Percentiles rank a stretch among this genome's conserved stretches.
phyloP scores from a whole-genome alignment of 164 flowering plant genomes.

The Annona cherimola region DNA sequence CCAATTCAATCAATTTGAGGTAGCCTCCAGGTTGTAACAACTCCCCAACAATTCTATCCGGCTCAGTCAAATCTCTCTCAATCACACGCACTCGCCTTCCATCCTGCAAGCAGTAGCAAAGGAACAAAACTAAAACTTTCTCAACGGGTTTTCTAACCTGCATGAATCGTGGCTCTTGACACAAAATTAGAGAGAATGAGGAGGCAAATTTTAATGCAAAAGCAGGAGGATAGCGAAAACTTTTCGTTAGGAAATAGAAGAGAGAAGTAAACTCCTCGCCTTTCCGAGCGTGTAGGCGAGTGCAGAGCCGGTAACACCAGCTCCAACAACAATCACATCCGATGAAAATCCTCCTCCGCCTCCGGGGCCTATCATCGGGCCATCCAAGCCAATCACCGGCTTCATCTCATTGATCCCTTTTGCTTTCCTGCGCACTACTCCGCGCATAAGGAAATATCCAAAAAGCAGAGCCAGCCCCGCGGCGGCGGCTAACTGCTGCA shows the following conservation, averaged over 20 bases:
- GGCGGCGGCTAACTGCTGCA: constrained; percentile 16
- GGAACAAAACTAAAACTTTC: background rate
- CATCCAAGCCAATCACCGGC: background rate
- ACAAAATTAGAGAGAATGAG: too few relatives aligned
- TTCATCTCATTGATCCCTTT: background rate
- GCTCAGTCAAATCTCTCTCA: constrained; percentile 89
- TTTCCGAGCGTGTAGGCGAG: constrained; percentile 85
- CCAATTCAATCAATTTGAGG: constrained; percentile 79
- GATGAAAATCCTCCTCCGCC: constrained; percentile 19
- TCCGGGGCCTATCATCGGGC: background rate
- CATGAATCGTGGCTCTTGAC: too few relatives aligned
- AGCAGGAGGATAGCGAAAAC: background rate
- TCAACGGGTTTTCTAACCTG: background rate
- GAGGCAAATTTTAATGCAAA: too few relatives aligned
- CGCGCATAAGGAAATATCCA: constrained; percentile 7
- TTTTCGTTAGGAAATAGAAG: background rate
- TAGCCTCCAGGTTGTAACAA: constrained; percentile 95
- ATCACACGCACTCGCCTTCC: constrained; percentile 82
- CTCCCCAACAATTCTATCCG: constrained; percentile 94
- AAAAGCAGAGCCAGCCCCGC: constrained; percentile 14
- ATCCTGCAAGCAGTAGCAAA: constrained; percentile 39
- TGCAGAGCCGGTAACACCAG: constrained; percentile 91
- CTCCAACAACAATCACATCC: constrained; percentile 82
- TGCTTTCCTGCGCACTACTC: background rate
- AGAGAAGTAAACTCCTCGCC: constrained; percentile 29